Conservation (phyloP, 495 filamentous ascomycete genomes). For the Aspergillus saccharolyticus region DNA sequence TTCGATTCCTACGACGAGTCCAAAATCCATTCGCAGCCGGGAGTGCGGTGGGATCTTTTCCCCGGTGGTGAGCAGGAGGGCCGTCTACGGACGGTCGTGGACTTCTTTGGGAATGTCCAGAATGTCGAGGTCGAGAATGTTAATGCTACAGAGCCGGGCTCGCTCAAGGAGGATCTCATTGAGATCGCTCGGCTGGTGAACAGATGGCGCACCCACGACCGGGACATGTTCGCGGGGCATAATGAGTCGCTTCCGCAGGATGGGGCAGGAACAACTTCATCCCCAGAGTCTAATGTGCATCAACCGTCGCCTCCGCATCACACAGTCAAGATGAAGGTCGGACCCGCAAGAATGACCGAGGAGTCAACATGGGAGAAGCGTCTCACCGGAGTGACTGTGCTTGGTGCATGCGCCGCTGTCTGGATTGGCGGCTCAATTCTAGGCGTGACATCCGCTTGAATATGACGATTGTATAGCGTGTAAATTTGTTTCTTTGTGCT, state of each 20-base stretch:
- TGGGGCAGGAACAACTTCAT: background rate
- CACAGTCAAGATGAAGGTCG: constrained; percentile 32
- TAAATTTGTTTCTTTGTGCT: background rate
- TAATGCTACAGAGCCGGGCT: constrained; percentile 47
- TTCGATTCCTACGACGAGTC: constrained; percentile 93
- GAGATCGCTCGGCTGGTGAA: constrained; percentile 57
- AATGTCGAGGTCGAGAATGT: constrained; percentile 80
- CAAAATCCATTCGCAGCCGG: constrained; percentile 89
- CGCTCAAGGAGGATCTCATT: constrained; percentile 69
- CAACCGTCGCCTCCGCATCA: constrained; percentile 23
- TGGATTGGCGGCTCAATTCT: constrained; percentile 59
- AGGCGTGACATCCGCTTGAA: constrained; percentile 25
- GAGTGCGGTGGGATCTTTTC: constrained; percentile 92
- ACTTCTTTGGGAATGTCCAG: constrained; percentile 98
- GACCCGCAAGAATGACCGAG: constrained; percentile 59
- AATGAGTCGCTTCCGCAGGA: constrained; percentile 35
- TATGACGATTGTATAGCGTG: background rate
- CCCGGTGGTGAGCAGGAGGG: constrained; percentile 69
- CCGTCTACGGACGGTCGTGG: constrained; percentile 73
- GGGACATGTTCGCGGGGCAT: constrained; percentile 27
- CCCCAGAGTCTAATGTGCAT: constrained; percentile 3
- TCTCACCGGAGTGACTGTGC: constrained; percentile 55
- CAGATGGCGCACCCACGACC: constrained; percentile 38
- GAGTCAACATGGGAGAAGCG: constrained; percentile 69
- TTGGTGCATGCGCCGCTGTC: constrained; percentile 61